Evolutionary conservation across 1,284 basidiomycete species (phyloP), one percentile per base, ranked within the genome.

Genomic region (Ganoderma sinense): DNA sequence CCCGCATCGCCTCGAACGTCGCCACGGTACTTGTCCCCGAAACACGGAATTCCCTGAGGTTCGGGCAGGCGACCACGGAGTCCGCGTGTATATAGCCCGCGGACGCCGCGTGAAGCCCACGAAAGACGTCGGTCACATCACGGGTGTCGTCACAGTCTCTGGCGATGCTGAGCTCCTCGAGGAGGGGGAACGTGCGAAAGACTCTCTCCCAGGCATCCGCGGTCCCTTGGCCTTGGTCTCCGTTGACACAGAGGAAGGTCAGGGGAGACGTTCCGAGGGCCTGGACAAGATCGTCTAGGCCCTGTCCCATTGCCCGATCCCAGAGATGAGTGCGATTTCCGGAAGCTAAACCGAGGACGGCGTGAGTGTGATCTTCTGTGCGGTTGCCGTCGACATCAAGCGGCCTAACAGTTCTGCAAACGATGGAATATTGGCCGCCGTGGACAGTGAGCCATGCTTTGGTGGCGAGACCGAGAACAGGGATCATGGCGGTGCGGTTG

Each of bases 131-230:
- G 41, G 14, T 36, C 36, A 36, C 36, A 36, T 36, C 36, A 10
- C 6, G 6, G 36, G 2, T 36, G 36, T 36, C 36, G 36, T 36
- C 61, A 6, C 4, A n/a, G 14, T 13, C 20, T 23, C 4, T 26
- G 26, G 14, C 10, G 41, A 62, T 10, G 8, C 11, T 23, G 10
- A 62, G 29, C 18, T 18, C 23, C 61, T 62, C 41, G 26, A 62
- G 61, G 40, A 62, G 61, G 10, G 61, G 61, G 26, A 62, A 62
- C 13, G 40, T 39, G 11, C 41, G 39, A 26, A 62, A 45, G 6
- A 62, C 14, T 2, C 8, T 36, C 23, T 13, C 40, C 61, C 61
- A 62, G 6, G 7, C 40, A 2, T 7, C 60, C 20, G 4, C 23
- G n/a, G 58, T 36, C 16, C 36, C 33, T 4, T 40, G 13, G 10